Evolutionary conservation across 2,329 filamentous ascomycete genomes (phyloP).

Genomic region (Helotiales sp.): DNA sequence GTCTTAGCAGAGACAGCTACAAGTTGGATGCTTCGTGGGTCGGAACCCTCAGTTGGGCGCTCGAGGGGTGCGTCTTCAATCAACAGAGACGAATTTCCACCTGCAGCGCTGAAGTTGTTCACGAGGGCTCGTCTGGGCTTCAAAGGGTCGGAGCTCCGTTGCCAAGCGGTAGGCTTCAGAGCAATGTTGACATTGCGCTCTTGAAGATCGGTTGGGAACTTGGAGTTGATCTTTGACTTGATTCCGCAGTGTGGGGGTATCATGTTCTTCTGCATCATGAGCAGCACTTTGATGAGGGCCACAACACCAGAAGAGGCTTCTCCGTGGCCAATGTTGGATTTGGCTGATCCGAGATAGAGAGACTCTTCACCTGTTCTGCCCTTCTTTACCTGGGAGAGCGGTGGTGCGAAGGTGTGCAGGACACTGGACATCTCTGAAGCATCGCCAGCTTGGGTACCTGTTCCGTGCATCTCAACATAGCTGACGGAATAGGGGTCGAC

Average conservation of each 20-base stretch:
- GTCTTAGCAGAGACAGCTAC: too few relatives aligned
- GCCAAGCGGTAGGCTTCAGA: constrained; percentile 18
- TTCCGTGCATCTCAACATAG: constrained; percentile 88
- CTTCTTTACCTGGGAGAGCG: neutral
- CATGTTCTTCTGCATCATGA: constrained; percentile 34
- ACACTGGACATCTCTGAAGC: constrained; percentile 77
- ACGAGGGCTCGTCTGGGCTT: constrained; percentile 48
- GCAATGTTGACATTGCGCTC: constrained; percentile 53
- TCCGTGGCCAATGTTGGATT: constrained; percentile 15
- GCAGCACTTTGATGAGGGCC: constrained; percentile 37
- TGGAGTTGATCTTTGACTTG: constrained; percentile 39
- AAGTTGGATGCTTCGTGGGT: too few relatives aligned
- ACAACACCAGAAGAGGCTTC: constrained; percentile 37
- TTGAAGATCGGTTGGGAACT: constrained; percentile 43
- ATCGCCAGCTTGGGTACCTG: constrained; percentile 83
- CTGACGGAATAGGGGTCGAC: constrained; percentile 76
- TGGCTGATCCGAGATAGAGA: constrained; percentile 7
- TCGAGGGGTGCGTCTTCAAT: too few relatives aligned
- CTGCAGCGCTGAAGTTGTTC: constrained; percentile 55
- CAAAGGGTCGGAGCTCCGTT: constrained; percentile 39
- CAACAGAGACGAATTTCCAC: constrained; percentile 30
- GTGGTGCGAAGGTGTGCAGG: constrained; percentile 58
- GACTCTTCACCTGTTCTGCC: neutral
- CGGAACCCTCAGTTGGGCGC: too few relatives aligned
- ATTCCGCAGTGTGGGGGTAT: constrained; percentile 36